Evolutionary conservation across 371 early-diverging fungal species (phyloP), one percentile per base, ranked within the genome.

Genomic region (Mortierella sp.): DNA sequence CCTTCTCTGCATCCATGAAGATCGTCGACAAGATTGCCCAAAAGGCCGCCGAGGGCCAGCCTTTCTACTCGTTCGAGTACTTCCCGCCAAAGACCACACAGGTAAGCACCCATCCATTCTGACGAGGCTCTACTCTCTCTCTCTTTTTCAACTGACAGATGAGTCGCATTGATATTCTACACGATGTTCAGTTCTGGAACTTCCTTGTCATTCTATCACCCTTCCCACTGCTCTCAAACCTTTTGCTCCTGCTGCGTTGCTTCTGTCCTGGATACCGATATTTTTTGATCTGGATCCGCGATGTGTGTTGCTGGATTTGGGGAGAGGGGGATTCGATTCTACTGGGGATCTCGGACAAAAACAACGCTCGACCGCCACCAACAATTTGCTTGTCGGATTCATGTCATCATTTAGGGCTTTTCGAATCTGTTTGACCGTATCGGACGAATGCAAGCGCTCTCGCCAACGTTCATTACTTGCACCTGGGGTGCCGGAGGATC

Each of bases 401-500:
- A 5, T 37, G 37, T 37, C n/a, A n/a, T 28, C 25, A 16, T 44
- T 7, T 77, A 91, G 89, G 98, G 97, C 62, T 87, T 97, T 52
- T 84, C 86, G 30, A 98, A 98, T 83, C 84, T 98, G 67, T 93
- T 91, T 74, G 97, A 96, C 72, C 95, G 99, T 65, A 87, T 98
- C 71, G 90, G 86, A 60, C 92, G 98, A 60, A 96, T 98, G 97
- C 88, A 93, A 37, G 69, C 82, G 16, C 84, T 94, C 44, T 88
- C 92, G 21, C 99, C 99, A 7, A 88, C 91, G 18, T 98, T 98
- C 81, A 89, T 96, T 15, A 94, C 96, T 21, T 96, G 94, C 70
- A 98, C 99, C 5, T 98, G 98, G 98, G 96, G 96, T 21, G 97
- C 99, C 18, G 98, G 99, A 28, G 98, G 98, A 1, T 91, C 94